Evolutionary conservation across 2,329 filamentous ascomycete genomes (phyloP).

Genomic region (Penicillium expansum): DNA sequence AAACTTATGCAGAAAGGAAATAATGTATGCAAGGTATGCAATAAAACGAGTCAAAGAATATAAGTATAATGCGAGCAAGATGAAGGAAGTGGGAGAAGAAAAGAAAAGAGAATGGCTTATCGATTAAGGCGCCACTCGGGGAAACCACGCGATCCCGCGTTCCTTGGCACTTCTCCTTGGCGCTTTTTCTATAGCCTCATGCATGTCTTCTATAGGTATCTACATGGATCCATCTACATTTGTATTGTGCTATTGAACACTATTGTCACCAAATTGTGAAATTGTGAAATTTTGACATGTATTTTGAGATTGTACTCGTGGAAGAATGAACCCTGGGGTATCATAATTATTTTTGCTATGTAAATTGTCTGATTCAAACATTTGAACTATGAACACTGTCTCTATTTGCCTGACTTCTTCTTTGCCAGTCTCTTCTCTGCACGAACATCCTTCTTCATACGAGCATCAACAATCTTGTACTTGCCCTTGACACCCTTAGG

Average conservation of each 20-base stretch:
- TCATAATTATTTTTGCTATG: conserved; percentile 18
- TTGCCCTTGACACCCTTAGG: conserved; percentile 91
- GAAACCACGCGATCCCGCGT: conserved; percentile 14
- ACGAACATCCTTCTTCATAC: conserved; percentile 94
- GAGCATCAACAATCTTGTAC: conserved; percentile 94
- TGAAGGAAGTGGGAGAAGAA: not conserved
- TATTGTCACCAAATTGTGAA: not conserved
- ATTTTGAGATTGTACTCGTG: not conserved
- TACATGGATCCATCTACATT: not conserved
- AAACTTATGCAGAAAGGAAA: conserved; percentile 10
- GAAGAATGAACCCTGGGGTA: conserved; percentile 18
- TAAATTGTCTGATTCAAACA: conserved; percentile 12
- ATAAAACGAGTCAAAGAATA: not conserved
- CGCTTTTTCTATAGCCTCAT: conserved; percentile 1
- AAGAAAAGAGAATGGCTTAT: conserved; percentile 11
- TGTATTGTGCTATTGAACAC: not conserved
- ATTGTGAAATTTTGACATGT: not conserved
- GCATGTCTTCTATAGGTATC: not conserved
- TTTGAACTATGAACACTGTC: conserved; percentile 15
- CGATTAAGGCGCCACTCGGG: conserved; percentile 24
- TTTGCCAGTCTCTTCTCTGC: conserved; percentile 79
- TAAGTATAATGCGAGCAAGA: conserved; percentile 1
- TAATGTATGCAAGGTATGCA: conserved; percentile 13
- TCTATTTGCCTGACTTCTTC: conserved; percentile 57
- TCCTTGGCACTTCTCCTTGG: conserved; percentile 1